Base-by-base conservation (phyloP, 345 rosid genomes). In the Carallia brachiata region DNA sequence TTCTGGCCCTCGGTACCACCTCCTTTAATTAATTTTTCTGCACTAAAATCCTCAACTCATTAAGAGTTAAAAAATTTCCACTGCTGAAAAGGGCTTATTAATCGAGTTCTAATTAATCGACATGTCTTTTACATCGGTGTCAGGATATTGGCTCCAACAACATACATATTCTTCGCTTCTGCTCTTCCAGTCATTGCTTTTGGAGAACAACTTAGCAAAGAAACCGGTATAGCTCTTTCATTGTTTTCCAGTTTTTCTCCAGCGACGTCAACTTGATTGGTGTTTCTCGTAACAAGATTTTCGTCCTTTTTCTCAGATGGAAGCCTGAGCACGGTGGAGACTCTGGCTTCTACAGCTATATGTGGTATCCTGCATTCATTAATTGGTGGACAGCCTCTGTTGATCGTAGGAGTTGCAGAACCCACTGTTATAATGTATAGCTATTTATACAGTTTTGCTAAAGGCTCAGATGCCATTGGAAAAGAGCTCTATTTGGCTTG, bases 131-230 rank as follows among this genome's bases (percentile, higher is more conserved):
- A 6, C 23, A 19, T 52, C 32, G 23, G 2, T 63, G 10, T 34
- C 78, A 88, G 94, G 82, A 79, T 89, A 57, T 39, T 89, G 76
- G 94, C 91, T 40, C 94, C 94, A 56, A 89, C 89, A 17, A 71
- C 81, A 13, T 87, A 82, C 67, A 80, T 89, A 66, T 87, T 87
- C 74, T 86, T 87, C 63, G 91, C 94, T 56, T 89, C 94, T 59
- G 88, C 91, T 10, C 80, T 87, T 64, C 94, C 94, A 0, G 91
- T 86, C 19, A 84, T 89, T 68, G 94, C 94, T 31, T 89, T 89
- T 12, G 91, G 91, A 18, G 91, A 84, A 63, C 89, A 86, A 69
- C 77, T 89, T 48, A 83, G 82, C 66, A 70, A 81, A 70, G 94
- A 89, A 71, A 86, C 91, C 61, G 86, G 90, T 86, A 56, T 36